Evolutionary conservation across 805 yeast species (phyloP).

Genomic region (Zygoascus flipseniorum): DNA sequence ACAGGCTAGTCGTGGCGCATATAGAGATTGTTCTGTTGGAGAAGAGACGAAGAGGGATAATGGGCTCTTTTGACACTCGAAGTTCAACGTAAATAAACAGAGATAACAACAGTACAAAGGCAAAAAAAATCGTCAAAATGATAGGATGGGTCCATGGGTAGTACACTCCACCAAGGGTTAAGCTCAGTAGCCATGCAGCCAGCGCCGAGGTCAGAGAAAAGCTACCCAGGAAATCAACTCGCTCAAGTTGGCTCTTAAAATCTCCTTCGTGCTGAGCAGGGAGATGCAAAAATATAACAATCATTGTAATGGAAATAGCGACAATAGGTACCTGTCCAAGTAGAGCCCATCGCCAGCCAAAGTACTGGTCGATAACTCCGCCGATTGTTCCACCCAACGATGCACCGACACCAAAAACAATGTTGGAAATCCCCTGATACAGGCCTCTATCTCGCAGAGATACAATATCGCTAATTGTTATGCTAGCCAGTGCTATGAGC

Average conservation of each 20-base stretch:
- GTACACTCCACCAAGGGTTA: slow-evolving; percentile 57
- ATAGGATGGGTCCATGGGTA: slow-evolving; percentile 38
- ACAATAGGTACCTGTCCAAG: slow-evolving; percentile 33
- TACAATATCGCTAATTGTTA: slow-evolving; percentile 67
- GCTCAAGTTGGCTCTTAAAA: slow-evolving; percentile 37
- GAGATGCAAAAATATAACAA: neutral
- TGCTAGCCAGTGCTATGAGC: slow-evolving; percentile 62
- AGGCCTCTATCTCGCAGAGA: slow-evolving; percentile 70
- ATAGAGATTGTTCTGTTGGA: slow-evolving; percentile 50
- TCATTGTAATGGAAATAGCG: slow-evolving; percentile 26
- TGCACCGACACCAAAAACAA: slow-evolving; percentile 70
- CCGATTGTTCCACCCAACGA: slow-evolving; percentile 55
- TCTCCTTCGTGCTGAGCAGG: neutral
- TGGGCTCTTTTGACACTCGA: slow-evolving; percentile 50
- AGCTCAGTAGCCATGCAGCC: slow-evolving; percentile 48
- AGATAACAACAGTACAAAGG: slow-evolving; percentile 24
- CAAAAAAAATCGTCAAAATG: slow-evolving; percentile 26
- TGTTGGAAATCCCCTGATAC: slow-evolving; percentile 74
- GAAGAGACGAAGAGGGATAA: slow-evolving; percentile 55
- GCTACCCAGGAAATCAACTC: slow-evolving; percentile 65
- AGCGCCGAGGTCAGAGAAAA: slow-evolving; percentile 48
- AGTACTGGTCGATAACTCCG: slow-evolving; percentile 43
- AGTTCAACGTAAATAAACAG: slow-evolving; percentile 46
- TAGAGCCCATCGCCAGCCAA: slow-evolving; percentile 59
- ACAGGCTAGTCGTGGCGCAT: slow-evolving; percentile 61